Percentiles rank a stretch among this genome's conserved stretches.
Evolutionary conservation across 768 basidiomycete species (phyloP).

Genomic region (Paxillus involutus): DNA sequence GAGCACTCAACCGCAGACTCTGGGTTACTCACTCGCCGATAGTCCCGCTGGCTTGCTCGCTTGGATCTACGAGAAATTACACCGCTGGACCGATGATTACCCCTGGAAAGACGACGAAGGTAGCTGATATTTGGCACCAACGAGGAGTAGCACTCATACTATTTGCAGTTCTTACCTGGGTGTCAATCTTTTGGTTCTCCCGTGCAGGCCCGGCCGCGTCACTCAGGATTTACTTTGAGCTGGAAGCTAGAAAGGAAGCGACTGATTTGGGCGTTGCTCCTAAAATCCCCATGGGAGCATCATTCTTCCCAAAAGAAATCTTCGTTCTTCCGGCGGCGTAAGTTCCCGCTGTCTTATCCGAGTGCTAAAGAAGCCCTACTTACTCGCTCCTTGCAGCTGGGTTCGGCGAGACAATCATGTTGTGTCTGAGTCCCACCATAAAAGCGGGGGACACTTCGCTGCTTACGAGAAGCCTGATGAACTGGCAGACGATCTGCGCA

Average conservation of each 20-base stretch:
- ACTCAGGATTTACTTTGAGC: slow-evolving; percentile 59
- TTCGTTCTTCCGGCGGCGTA: slow-evolving; percentile 37
- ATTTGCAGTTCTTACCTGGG: slow-evolving; percentile 54
- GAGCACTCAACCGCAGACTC: slow-evolving; percentile 47
- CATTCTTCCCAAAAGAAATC: slow-evolving; percentile 53
- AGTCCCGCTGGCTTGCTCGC: slow-evolving; percentile 55
- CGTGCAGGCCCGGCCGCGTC: slow-evolving; percentile 58
- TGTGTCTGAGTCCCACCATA: slow-evolving; percentile 50
- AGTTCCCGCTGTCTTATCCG: slow-evolving; percentile 14
- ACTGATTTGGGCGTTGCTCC: background rate
- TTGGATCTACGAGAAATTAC: slow-evolving; percentile 56
- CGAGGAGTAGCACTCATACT: background rate
- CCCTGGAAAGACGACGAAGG: slow-evolving; percentile 61
- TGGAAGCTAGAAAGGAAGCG: background rate
- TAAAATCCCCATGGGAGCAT: slow-evolving; percentile 47
- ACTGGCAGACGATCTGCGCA: slow-evolving; percentile 49
- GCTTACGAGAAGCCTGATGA: slow-evolving; percentile 48
- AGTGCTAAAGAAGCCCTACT: too few relatives aligned
- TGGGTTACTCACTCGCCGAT: slow-evolving; percentile 55
- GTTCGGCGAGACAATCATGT: slow-evolving; percentile 33
- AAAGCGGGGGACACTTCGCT: slow-evolving; percentile 59
- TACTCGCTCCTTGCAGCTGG: slow-evolving; percentile 39
- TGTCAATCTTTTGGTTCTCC: slow-evolving; percentile 61
- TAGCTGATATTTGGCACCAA: slow-evolving; percentile 8
- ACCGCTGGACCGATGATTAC: slow-evolving; percentile 50